Conservation (phyloP, 1,139 yeast genomes). For the Pneumocystis sp. region DNA sequence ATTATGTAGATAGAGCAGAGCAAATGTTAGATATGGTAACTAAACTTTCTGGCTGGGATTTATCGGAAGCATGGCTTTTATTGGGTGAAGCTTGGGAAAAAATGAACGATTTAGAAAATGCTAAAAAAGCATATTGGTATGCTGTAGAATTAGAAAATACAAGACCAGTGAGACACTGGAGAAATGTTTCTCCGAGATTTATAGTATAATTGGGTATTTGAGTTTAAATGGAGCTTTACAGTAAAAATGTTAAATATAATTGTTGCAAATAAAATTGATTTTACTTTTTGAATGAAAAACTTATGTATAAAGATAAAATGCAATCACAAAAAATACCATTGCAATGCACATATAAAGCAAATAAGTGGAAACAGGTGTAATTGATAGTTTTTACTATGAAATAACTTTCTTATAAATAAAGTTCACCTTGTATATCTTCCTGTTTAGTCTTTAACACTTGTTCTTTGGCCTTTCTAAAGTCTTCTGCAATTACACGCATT, state of each 20-base stretch:
- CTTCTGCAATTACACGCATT: constrained; percentile 94
- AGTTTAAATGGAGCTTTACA: neutral
- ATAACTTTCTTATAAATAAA: constrained; percentile 43
- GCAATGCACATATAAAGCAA: neutral
- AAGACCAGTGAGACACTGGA: neutral
- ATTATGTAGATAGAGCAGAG: neutral
- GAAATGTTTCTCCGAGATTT: neutral
- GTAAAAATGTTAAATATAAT: neutral
- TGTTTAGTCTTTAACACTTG: constrained; percentile 94
- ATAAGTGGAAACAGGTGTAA: neutral
- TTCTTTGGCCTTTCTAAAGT: constrained; percentile 88
- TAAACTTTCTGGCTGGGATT: neutral
- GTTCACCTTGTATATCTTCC: constrained; percentile 91
- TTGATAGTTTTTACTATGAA: neutral
- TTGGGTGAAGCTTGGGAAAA: neutral
- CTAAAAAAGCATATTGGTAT: neutral
- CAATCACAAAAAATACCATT: neutral
- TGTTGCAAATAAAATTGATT: neutral
- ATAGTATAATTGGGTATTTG: neutral
- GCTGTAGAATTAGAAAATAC: neutral
- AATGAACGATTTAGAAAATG: neutral
- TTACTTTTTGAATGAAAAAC: neutral
- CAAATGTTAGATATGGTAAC: neutral
- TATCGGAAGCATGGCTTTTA: neutral
- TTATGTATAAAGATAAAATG: neutral